phyloP scores from a whole-genome alignment of 345 rosid genomes.

The Heritiera fomes region DNA sequence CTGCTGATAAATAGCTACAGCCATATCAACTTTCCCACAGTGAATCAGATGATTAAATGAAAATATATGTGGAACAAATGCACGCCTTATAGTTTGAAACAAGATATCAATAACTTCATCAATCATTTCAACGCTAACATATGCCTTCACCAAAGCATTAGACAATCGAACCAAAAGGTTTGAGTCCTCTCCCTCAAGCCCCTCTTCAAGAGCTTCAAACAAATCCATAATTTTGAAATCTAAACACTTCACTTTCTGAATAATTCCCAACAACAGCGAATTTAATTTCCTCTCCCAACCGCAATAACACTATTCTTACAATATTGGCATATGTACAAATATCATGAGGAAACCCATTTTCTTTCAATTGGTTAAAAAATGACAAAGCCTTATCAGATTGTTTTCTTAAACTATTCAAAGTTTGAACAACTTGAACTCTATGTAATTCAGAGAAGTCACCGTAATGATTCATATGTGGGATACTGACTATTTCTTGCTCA shows the following conservation, averaged over 20 bases:
- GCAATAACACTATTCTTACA: slow-evolving; percentile 38
- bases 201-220: slow-evolving; percentile 39
- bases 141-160: slow-evolving; percentile 57
- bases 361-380: slow-evolving; percentile 39
- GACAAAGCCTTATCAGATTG: slow-evolving; percentile 56
- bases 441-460: slow-evolving; percentile 31
- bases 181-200: slow-evolving; percentile 26
- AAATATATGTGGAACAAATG: slow-evolving; percentile 38
- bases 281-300: slow-evolving; percentile 48
- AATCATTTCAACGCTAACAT: slow-evolving; percentile 47
- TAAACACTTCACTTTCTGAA: slow-evolving; percentile 34
- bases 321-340: slow-evolving; percentile 47
- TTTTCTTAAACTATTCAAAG: slow-evolving; percentile 34
- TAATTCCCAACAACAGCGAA: slow-evolving; percentile 44
- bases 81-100: slow-evolving; percentile 35
- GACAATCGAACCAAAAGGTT: slow-evolving; percentile 34
- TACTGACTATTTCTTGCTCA: slow-evolving; percentile 20
- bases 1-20: slow-evolving; percentile 47
- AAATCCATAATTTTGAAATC: slow-evolving; percentile 41
- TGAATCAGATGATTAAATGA: slow-evolving; percentile 55
- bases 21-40: slow-evolving; percentile 41
- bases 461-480: slow-evolving; percentile 15
- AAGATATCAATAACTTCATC: slow-evolving; percentile 55
- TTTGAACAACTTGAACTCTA: slow-evolving; percentile 31
- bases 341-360: slow-evolving; percentile 41